phyloP scores from a whole-genome alignment of 2,329 filamentous ascomycete species.

The Microcera coccophila region DNA sequence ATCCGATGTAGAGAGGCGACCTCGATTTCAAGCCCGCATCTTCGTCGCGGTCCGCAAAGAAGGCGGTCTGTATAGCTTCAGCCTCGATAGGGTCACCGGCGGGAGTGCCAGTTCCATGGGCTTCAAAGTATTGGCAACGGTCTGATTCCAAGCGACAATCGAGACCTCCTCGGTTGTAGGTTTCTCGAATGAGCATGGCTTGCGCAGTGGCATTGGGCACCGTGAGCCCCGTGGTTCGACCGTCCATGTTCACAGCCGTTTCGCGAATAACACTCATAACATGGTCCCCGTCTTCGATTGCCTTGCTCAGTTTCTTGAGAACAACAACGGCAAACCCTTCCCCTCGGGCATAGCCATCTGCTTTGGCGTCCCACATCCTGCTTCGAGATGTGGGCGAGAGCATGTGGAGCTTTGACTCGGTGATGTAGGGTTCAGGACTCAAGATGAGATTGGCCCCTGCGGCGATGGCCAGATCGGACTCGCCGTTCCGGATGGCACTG shows the following conservation, averaged over 20 bases:
- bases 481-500: slow-evolving; percentile 30
- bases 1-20: background rate
- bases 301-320: slow-evolving; percentile 42
- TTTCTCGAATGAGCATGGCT: slow-evolving; percentile 27
- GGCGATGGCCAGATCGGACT: slow-evolving; percentile 31
- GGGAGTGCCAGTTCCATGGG: background rate
- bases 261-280: slow-evolving; percentile 35
- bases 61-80: background rate
- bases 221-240: slow-evolving; percentile 37
- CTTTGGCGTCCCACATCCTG: too few relatives aligned
- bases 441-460: slow-evolving; percentile 34
- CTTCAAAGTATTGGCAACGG: too few relatives aligned
- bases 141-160: too few relatives aligned
- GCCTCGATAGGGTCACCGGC: background rate
- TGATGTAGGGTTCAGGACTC: slow-evolving; percentile 3
- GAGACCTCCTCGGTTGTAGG: too few relatives aligned
- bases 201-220: slow-evolving; percentile 34
- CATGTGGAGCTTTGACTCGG: background rate
- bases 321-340: slow-evolving; percentile 27
- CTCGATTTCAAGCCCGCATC: background rate
- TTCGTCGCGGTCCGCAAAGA: too few relatives aligned
- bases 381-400: background rate
- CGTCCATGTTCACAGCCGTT: slow-evolving; percentile 37
- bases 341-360: slow-evolving; percentile 20
- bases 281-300: slow-evolving; percentile 40